phyloP scores from a whole-genome alignment of 148 eudicot species.

The Mesembryanthemum crystallinum region DNA sequence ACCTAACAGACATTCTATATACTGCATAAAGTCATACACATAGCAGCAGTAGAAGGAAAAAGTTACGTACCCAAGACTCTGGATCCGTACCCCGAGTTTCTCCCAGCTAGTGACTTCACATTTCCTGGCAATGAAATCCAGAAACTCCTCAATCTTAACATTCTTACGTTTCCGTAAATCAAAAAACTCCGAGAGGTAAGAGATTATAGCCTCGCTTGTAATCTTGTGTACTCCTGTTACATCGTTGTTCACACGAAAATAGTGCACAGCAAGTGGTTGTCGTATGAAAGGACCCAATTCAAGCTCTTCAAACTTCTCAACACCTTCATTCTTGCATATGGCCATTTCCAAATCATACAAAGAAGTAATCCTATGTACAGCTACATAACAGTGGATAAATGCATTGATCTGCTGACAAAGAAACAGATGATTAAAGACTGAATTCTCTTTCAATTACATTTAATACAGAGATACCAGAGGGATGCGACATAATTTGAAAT shows the following conservation, averaged over 20 bases:
- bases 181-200: conserved; percentile 44
- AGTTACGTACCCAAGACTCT: conserved; percentile 74
- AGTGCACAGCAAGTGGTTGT: conserved; percentile 76
- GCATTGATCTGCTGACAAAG: conserved; percentile 52
- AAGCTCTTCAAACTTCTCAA: conserved; percentile 68
- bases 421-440: neutral
- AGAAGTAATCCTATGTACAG: conserved; percentile 58
- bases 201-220: conserved; percentile 56
- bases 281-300: conserved; percentile 77
- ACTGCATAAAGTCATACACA: neutral
- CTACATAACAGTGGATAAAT: conserved; percentile 86
- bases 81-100: conserved; percentile 70
- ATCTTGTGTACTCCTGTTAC: conserved; percentile 52
- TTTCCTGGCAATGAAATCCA: conserved; percentile 64
- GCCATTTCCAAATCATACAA: conserved; percentile 71
- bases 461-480: neutral
- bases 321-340: conserved; percentile 71
- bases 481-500: neutral
- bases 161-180: conserved; percentile 31
- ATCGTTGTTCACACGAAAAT: conserved; percentile 59
- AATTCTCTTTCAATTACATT: neutral
- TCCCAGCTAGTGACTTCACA: conserved; percentile 44
- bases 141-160: conserved; percentile 44
- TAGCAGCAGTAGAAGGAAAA: conserved; percentile 6
- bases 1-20: neutral